Conservation (phyloP, 805 yeast genomes). For the Suhomyces kilbournensis region DNA sequence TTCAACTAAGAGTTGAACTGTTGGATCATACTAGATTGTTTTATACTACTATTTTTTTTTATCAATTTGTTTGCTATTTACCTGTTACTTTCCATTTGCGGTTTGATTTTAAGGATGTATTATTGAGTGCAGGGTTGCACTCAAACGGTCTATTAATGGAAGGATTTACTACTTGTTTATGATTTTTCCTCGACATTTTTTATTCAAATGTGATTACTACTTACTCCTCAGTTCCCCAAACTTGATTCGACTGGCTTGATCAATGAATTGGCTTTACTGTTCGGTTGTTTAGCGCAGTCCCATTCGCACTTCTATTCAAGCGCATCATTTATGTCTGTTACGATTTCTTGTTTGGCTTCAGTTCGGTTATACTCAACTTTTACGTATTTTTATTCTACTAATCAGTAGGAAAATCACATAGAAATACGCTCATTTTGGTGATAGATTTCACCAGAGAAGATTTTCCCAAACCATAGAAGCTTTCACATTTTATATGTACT, state of each 20-base stretch:
- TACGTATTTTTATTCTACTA: not conserved
- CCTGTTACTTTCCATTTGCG: not conserved
- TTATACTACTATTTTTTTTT: not conserved
- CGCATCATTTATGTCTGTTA: constrained; percentile 1
- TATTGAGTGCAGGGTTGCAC: constrained; percentile 2
- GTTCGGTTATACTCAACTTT: not conserved
- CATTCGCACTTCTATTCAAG: not conserved
- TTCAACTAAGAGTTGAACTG: constrained; percentile 16
- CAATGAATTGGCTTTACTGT: constrained; percentile 1
- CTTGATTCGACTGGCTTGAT: constrained; percentile 7
- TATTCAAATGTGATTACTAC: not conserved
- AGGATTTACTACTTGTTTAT: not conserved
- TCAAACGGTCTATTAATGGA: not conserved
- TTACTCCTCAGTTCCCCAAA: not conserved
- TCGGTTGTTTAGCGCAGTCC: not conserved
- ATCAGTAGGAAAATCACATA: not conserved
- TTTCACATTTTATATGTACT: not conserved
- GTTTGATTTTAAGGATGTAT: constrained; percentile 1
- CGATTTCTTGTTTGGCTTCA: not conserved
- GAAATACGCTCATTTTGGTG: not conserved
- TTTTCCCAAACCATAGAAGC: not conserved
- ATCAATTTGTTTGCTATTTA: not conserved
- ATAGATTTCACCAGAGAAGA: not conserved
- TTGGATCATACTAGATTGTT: not conserved
- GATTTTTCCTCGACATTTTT: not conserved